phyloP scores from a whole-genome alignment of 306 rosid species.

The Dalbergia oliveri region DNA sequence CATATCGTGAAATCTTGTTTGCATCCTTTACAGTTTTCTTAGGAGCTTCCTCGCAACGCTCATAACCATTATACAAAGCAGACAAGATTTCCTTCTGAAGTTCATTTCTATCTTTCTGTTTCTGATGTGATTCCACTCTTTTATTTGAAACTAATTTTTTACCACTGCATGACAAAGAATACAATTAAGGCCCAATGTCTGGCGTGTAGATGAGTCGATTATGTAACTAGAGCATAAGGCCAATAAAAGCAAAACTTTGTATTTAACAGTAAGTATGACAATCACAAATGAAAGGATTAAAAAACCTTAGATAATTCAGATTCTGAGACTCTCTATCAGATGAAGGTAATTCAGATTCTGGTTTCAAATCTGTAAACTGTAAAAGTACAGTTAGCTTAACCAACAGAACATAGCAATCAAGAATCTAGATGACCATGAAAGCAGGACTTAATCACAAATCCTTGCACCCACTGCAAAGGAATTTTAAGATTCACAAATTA shows the following conservation, averaged over 20 bases:
- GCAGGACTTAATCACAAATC: constrained; percentile 21
- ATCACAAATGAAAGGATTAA: constrained; percentile 24
- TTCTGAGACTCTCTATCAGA: constrained; percentile 49
- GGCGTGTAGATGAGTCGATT: constrained; percentile 30
- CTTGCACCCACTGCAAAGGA: neutral
- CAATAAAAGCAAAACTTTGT: constrained; percentile 23
- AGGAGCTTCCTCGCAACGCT: constrained; percentile 54
- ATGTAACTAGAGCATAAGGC: constrained; percentile 1
- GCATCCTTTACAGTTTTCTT: constrained; percentile 47
- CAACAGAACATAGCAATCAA: constrained; percentile 29
- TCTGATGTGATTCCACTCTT: constrained; percentile 45
- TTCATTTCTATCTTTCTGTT: constrained; percentile 52
- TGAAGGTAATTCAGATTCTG: constrained; percentile 51
- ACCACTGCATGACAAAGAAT: constrained; percentile 50
- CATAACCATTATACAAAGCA: constrained; percentile 61
- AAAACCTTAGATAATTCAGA: constrained; percentile 38
- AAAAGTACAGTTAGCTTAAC: constrained; percentile 46
- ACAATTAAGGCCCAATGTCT: constrained; percentile 41
- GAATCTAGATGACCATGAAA: constrained; percentile 27
- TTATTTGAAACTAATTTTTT: constrained; percentile 42
- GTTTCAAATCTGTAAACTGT: constrained; percentile 58
- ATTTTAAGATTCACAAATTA: constrained; percentile 20
- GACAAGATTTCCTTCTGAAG: constrained; percentile 71
- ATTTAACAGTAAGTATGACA: constrained; percentile 5
- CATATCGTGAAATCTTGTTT: constrained; percentile 49